phyloP scores from a whole-genome alignment of 2,329 filamentous ascomycete genomes.

The Pseudocercospora crystallina region DNA sequence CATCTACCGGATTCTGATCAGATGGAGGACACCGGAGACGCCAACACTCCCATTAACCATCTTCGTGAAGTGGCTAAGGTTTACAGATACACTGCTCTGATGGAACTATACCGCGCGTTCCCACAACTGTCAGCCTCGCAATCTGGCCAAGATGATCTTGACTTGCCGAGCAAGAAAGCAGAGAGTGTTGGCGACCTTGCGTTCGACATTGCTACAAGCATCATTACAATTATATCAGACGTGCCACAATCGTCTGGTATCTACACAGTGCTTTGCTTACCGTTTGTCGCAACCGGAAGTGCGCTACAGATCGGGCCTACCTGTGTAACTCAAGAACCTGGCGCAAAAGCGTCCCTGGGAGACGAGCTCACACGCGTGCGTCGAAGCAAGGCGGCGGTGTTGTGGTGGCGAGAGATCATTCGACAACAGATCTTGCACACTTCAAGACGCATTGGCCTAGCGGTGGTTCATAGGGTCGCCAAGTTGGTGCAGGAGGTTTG shows the following conservation, averaged over 20 bases:
- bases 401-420: constrained; percentile 8
- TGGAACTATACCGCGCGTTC: constrained; percentile 18
- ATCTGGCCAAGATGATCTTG: background rate
- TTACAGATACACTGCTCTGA: constrained; percentile 11
- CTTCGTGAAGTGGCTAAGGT: constrained; percentile 15
- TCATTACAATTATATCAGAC: constrained; percentile 12
- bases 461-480: constrained; percentile 6
- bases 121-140: background rate
- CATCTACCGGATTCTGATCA: background rate
- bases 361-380: constrained; percentile 6
- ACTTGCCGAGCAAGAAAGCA: background rate
- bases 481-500: constrained; percentile 19
- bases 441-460: constrained; percentile 9
- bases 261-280: constrained; percentile 14
- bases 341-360: background rate
- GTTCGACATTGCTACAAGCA: constrained; percentile 11
- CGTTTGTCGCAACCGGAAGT: constrained; percentile 14
- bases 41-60: constrained; percentile 12
- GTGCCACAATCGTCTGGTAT: constrained; percentile 9
- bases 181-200: background rate
- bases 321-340: background rate
- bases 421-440: constrained; percentile 14
- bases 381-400: background rate
- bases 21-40: constrained; percentile 17
- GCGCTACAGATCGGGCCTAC: constrained; percentile 4